Evolutionary conservation across 2,329 filamentous ascomycete species (phyloP).

Genomic region (Talaromyces sp.): DNA sequence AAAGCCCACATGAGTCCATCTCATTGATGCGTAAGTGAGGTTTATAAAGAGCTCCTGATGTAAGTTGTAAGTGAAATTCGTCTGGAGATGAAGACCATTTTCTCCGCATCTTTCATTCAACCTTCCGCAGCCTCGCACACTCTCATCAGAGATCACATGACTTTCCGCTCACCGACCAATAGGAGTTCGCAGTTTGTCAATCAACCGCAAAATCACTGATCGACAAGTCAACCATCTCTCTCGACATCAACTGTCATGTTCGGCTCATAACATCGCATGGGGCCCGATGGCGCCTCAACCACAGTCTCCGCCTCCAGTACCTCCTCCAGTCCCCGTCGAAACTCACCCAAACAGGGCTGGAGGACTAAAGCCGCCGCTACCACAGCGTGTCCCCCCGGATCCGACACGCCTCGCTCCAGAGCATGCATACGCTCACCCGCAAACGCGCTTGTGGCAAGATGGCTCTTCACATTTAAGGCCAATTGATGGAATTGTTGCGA

Average conservation of each 20-base stretch:
- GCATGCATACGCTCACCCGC: slow-evolving; percentile 68
- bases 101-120: not conserved
- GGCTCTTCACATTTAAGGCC: slow-evolving; percentile 38
- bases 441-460: slow-evolving; percentile 54
- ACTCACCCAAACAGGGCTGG: slow-evolving; percentile 46
- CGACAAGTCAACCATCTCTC: not conserved
- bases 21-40: not conserved
- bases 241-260: slow-evolving; percentile 15
- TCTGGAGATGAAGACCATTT: not conserved
- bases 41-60: not conserved
- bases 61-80: not conserved
- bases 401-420: slow-evolving; percentile 75
- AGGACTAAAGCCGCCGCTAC: slow-evolving; percentile 36
- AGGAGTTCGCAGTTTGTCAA: not conserved
- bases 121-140: not conserved
- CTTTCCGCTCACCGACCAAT: not conserved
- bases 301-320: slow-evolving; percentile 37
- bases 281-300: slow-evolving; percentile 27
- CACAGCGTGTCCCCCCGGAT: slow-evolving; percentile 49
- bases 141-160: not conserved
- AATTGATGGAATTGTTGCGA: slow-evolving; percentile 45
- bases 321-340: slow-evolving; percentile 48
- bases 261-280: slow-evolving; percentile 17
- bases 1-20: not conserved
- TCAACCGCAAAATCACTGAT: not conserved